Evolutionary conservation across 768 basidiomycete genomes (phyloP).

Genomic region (Leccinellum rugosiceps): DNA sequence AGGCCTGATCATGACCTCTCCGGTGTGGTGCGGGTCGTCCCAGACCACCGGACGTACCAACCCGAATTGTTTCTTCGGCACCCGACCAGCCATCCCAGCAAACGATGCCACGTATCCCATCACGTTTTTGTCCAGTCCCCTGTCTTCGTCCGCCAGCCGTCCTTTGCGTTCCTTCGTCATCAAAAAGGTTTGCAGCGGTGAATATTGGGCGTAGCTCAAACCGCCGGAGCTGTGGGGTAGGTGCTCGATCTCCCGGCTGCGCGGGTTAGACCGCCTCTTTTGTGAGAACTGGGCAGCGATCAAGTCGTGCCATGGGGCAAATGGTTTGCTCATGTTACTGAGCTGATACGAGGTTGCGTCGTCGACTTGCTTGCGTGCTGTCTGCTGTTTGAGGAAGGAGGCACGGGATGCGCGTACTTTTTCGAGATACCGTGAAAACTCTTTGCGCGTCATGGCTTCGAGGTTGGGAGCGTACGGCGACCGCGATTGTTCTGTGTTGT

Average conservation of each 20-base stretch:
- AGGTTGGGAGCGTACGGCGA: slow-evolving; percentile 46
- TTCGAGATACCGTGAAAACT: slow-evolving; percentile 60
- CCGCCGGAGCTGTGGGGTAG: slow-evolving; percentile 64
- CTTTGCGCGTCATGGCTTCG: slow-evolving; percentile 52
- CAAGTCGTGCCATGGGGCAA: slow-evolving; percentile 26
- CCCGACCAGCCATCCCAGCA: slow-evolving; percentile 28
- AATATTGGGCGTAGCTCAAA: slow-evolving; percentile 54
- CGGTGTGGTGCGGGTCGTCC: slow-evolving; percentile 29
- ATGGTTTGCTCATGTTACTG: slow-evolving; percentile 16
- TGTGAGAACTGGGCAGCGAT: slow-evolving; percentile 19
- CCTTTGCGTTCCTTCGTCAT: slow-evolving; percentile 55
- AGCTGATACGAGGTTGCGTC: slow-evolving; percentile 28
- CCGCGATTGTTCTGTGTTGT: slow-evolving; percentile 20
- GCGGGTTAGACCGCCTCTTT: slow-evolving; percentile 22
- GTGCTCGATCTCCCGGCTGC: slow-evolving; percentile 47
- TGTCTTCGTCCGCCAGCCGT: slow-evolving; percentile 43
- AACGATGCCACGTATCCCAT: slow-evolving; percentile 29
- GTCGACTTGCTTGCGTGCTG: slow-evolving; percentile 13
- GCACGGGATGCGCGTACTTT: slow-evolving; percentile 55
- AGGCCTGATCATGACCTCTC: slow-evolving; percentile 31
- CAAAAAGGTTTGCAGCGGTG: slow-evolving; percentile 52
- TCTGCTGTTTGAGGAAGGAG: slow-evolving; percentile 47
- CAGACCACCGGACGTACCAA: slow-evolving; percentile 21
- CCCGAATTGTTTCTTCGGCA: slow-evolving; percentile 18
- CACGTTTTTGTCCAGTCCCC: slow-evolving; percentile 7